Evolutionary conservation across 352 stramenopile genomes (phyloP).

Genomic region (Globisporangium nagaii): DNA sequence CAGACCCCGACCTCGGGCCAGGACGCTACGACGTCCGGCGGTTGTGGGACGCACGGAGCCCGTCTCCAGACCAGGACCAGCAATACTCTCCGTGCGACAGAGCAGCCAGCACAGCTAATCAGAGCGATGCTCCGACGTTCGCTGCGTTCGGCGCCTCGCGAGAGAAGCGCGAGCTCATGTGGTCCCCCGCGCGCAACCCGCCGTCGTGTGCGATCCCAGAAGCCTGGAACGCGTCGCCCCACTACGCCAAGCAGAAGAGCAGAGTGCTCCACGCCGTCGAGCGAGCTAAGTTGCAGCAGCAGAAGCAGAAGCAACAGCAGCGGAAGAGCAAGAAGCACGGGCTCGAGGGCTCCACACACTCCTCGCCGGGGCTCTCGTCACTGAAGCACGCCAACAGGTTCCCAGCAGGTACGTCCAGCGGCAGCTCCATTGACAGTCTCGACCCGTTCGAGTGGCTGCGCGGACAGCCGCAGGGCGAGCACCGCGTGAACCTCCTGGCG

Average conservation of each 20-base stretch:
- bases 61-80: not conserved
- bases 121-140: slow-evolving; percentile 17
- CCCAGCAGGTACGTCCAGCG: not conserved
- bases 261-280: slow-evolving; percentile 26
- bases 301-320: not conserved
- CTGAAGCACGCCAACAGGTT: not conserved
- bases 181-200: slow-evolving; percentile 32
- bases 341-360: not conserved
- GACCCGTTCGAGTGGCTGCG: slow-evolving; percentile 64
- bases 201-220: slow-evolving; percentile 29
- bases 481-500: slow-evolving; percentile 43
- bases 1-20: slow-evolving; percentile 13
- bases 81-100: not conserved
- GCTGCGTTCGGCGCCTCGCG: slow-evolving; percentile 38
- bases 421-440: not conserved
- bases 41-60: slow-evolving; percentile 29
- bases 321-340: not conserved
- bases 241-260: slow-evolving; percentile 55
- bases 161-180: slow-evolving; percentile 40
- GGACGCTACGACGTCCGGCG: slow-evolving; percentile 39
- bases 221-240: slow-evolving; percentile 45
- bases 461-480: slow-evolving; percentile 38
- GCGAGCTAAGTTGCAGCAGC: slow-evolving; percentile 6
- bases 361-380: not conserved
- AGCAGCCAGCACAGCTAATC: not conserved